Percentiles rank a stretch among this genome's conserved stretches.
phyloP scores from a whole-genome alignment of 2,329 filamentous ascomycete genomes.

The Cordyceps tenuipes region DNA sequence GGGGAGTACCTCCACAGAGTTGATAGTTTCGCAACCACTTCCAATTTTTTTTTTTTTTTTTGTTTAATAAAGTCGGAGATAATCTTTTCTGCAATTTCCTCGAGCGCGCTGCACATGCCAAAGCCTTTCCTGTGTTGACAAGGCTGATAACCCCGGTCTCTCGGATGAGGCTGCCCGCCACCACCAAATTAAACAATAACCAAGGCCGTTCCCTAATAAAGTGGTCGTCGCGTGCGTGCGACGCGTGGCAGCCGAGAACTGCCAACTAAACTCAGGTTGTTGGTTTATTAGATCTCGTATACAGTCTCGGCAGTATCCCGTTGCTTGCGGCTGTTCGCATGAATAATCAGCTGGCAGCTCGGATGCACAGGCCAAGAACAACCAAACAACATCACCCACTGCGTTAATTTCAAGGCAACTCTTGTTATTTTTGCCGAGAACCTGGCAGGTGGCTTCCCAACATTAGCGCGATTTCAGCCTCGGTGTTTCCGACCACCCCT shows the following conservation, averaged over 20 bases:
- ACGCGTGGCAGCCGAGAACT: background rate
- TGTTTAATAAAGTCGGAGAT: background rate
- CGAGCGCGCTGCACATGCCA: background rate
- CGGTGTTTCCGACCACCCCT: background rate
- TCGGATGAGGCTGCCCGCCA: slow-evolving; percentile 1
- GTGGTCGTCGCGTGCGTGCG: slow-evolving; percentile 8
- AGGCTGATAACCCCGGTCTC: background rate
- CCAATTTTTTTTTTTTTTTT: background rate
- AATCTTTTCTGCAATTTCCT: background rate
- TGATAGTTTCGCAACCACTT: background rate
- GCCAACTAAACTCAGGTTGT: background rate
- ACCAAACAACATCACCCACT: background rate
- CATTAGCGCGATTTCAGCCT: background rate
- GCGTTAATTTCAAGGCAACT: background rate
- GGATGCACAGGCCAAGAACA: too few species aligned
- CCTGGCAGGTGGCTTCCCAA: background rate
- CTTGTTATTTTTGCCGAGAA: background rate
- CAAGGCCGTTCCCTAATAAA: background rate
- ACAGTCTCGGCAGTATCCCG: too few species aligned
- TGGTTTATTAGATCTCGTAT: too few species aligned
- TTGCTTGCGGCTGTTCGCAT: too few species aligned
- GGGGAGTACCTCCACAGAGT: background rate
- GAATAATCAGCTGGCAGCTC: too few species aligned
- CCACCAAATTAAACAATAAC: slow-evolving; percentile 7
- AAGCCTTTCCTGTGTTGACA: background rate